Evolutionary conservation across 345 rosid species (phyloP).

Genomic region (Theobroma cacao): DNA sequence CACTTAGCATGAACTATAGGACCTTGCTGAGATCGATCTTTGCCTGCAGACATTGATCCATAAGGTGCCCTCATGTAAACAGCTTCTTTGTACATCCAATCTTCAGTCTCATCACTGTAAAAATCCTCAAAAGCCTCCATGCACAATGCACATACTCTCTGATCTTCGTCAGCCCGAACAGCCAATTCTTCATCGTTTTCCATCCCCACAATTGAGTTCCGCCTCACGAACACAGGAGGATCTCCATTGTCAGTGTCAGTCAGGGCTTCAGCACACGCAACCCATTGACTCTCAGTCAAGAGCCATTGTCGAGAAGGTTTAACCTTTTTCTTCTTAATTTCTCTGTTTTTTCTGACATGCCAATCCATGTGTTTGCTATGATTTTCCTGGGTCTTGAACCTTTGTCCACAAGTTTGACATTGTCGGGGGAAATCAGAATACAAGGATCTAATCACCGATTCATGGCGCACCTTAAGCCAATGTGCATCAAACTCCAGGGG

Average conservation of each 20-base stretch:
- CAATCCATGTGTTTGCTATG: slow-evolving; percentile 47
- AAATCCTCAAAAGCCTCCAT: slow-evolving; percentile 42
- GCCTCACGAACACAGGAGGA: not conserved
- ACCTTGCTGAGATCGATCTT: slow-evolving; percentile 46
- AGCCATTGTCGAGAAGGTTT: slow-evolving; percentile 26
- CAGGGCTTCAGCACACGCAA: slow-evolving; percentile 14
- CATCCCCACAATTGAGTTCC: not conserved
- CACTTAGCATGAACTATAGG: slow-evolving; percentile 82
- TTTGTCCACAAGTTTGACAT: slow-evolving; percentile 31
- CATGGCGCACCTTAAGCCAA: slow-evolving; percentile 25
- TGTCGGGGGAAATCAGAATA: slow-evolving; percentile 42
- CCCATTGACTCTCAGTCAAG: slow-evolving; percentile 9
- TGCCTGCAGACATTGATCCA: slow-evolving; percentile 17
- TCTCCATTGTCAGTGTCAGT: not conserved
- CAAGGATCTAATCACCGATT: slow-evolving; percentile 25
- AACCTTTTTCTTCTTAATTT: not conserved
- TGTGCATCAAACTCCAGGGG: slow-evolving; percentile 23
- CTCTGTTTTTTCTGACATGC: slow-evolving; percentile 40
- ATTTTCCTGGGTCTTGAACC: slow-evolving; percentile 37
- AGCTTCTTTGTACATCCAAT: slow-evolving; percentile 47
- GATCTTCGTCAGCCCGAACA: slow-evolving; percentile 29
- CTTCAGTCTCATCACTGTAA: slow-evolving; percentile 41
- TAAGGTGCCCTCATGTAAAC: slow-evolving; percentile 16
- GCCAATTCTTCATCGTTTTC: slow-evolving; percentile 8
- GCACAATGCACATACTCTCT: slow-evolving; percentile 35